Base-by-base conservation (phyloP, 306 rosid species). In the Betula pendula region DNA sequence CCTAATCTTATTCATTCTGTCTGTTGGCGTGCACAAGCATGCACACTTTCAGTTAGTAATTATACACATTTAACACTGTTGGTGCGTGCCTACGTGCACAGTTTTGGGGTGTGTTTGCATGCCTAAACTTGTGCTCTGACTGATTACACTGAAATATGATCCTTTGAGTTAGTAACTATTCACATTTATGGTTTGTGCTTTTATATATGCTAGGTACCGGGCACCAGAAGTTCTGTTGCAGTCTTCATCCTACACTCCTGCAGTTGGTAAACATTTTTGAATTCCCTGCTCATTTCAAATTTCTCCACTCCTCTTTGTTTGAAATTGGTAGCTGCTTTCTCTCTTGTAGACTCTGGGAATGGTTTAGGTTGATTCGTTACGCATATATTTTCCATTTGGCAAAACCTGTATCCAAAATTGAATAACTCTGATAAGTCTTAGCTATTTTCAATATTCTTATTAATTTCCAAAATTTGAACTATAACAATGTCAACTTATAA, bases 201-300 rank as follows among this genome's bases (percentile, higher is more conserved):
- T 31, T 75, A 31, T 62, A 20, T 59, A 19, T 77, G 67, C 68
- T 80, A 92, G 97, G 97, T 92, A 92, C 73, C 90, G 97, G 70
- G 96, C 97, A 48, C 97, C 97, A 0, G 97, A 92, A 88, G 97
- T 92, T 80, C 81, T 92, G 87, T 75, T 92, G 86, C 96, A 85
- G 75, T 77, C 89, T 47, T 86, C 90, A 55, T 81, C 84, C 74
- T 92, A 90, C 79, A 85, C 92, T 74, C 93, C 97, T 76, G 93
- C 97, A 71, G 90, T 92, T 79, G 97, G 97, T 92, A 86, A 79
- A 89, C 81, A 53, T 71, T 29, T n/a, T 56, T 56, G 58, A 27
- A 66, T 70, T 63, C 65, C 68, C 53, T 13, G 62, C 17, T 73
- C 49, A 72, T 31, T 75, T 71, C 70, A 79, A 33, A 49, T 33